Conservation (phyloP, 352 stramenopile species). For the Phytopythium litorale region DNA sequence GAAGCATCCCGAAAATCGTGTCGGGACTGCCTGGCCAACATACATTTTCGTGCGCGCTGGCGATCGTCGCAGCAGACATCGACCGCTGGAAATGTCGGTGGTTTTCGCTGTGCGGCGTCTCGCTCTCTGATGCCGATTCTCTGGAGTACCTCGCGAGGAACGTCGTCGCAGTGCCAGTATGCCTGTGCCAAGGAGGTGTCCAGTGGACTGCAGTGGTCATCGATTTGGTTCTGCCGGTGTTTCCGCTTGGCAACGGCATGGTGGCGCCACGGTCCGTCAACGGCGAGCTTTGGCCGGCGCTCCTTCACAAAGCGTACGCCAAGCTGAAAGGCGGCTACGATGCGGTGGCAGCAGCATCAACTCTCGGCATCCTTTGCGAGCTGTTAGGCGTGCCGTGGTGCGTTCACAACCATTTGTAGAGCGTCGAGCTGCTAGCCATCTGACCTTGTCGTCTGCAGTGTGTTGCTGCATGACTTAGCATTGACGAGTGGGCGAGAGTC, state of each 20-base stretch:
- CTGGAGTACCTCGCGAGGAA: constrained; percentile 3
- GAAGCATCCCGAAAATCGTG: background rate
- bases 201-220: constrained; percentile 34
- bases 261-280: constrained; percentile 15
- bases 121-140: background rate
- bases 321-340: constrained; percentile 49
- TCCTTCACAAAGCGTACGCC: constrained; percentile 59
- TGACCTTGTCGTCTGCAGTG: constrained; percentile 1
- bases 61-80: constrained; percentile 17
- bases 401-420: background rate
- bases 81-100: constrained; percentile 16
- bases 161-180: constrained; percentile 13
- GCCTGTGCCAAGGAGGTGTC: constrained; percentile 22
- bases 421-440: background rate
- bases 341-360: constrained; percentile 15
- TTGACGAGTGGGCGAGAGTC: background rate
- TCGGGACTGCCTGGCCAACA: constrained; percentile 28
- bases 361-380: constrained; percentile 32
- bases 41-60: constrained; percentile 26
- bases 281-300: constrained; percentile 30
- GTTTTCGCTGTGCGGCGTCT: constrained; percentile 10
- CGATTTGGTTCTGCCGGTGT: constrained; percentile 39
- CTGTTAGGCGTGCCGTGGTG: constrained; percentile 46
- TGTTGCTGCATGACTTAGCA: background rate
- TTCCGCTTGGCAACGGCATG: constrained; percentile 29